A percentile compares a stretch with the other conserved stretches of the same genome.
Evolutionary conservation across 495 filamentous ascomycete species (phyloP).

Genomic region (Penicillium fimorum): DNA sequence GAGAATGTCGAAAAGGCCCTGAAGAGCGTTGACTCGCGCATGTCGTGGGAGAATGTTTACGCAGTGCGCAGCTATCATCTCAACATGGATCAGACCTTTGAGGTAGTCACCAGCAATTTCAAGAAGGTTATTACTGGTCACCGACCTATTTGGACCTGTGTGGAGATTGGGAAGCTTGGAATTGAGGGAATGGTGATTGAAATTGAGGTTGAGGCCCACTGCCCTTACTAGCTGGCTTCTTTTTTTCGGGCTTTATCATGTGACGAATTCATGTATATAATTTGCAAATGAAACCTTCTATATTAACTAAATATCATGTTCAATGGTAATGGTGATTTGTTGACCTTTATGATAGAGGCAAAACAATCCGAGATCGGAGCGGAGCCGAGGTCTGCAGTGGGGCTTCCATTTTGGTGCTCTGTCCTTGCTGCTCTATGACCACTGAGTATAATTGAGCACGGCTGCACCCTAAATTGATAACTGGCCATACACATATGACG

Average conservation of each 20-base stretch:
- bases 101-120: conserved; percentile 18
- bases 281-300: background rate
- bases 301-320: background rate
- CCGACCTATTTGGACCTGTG: conserved; percentile 19
- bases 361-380: background rate
- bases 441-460: too few relatives aligned
- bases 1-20: conserved; percentile 14
- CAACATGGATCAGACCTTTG: conserved; percentile 17
- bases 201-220: conserved; percentile 18
- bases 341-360: background rate
- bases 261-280: background rate
- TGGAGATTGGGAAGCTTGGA: conserved; percentile 17
- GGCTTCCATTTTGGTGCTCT: too few relatives aligned
- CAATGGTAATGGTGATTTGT: background rate
- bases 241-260: background rate
- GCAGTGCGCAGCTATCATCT: conserved; percentile 18
- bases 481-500: too few relatives aligned
- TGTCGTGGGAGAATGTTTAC: conserved; percentile 19
- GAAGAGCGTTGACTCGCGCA: conserved; percentile 12
- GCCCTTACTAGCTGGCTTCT: conserved; percentile 3
- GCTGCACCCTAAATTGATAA: too few relatives aligned
- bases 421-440: too few relatives aligned
- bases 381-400: too few relatives aligned
- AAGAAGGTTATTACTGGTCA: conserved; percentile 12
- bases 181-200: conserved; percentile 18